phyloP scores from a whole-genome alignment of 371 early-diverging fungal species.

The Syncephalastrum monosporum region DNA sequence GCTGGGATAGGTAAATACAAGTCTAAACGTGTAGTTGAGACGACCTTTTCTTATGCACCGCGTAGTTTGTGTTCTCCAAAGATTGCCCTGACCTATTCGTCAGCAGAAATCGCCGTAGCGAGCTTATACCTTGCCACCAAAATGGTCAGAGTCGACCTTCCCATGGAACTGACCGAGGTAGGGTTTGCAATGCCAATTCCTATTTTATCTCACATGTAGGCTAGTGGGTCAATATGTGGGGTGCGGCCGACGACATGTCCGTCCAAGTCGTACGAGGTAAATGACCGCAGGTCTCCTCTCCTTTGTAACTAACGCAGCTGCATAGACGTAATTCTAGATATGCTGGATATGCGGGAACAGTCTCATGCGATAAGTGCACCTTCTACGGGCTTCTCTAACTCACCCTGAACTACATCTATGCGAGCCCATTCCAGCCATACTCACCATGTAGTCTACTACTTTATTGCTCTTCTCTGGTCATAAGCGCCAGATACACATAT shows the following conservation, averaged over 20 bases:
- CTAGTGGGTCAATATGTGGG: slow-evolving; percentile 49
- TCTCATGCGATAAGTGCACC: too few species aligned
- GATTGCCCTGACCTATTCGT: slow-evolving; percentile 32
- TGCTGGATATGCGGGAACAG: too few species aligned
- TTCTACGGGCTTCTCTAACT: too few species aligned
- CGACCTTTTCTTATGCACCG: background rate
- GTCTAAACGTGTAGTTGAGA: background rate
- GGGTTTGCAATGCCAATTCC: background rate
- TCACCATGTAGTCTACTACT: too few species aligned
- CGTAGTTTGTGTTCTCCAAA: slow-evolving; percentile 40
- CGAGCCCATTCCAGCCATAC: too few species aligned
- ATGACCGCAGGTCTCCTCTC: background rate
- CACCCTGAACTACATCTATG: too few species aligned
- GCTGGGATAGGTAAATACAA: slow-evolving; percentile 38
- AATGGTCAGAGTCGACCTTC: slow-evolving; percentile 27
- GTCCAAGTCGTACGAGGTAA: slow-evolving; percentile 45
- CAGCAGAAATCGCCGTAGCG: slow-evolving; percentile 39
- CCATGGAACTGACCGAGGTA: slow-evolving; percentile 48
- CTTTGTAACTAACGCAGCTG: too few species aligned
- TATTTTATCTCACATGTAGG: background rate
- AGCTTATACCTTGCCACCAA: slow-evolving; percentile 48
- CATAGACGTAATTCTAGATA: too few species aligned
- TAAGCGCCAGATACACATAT: too few species aligned
- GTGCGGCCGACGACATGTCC: slow-evolving; percentile 45
- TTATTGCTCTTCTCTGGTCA: too few species aligned